Evolutionary conservation across 768 basidiomycete species (phyloP).

Genomic region (Boletus pseudo-olivaceus): DNA sequence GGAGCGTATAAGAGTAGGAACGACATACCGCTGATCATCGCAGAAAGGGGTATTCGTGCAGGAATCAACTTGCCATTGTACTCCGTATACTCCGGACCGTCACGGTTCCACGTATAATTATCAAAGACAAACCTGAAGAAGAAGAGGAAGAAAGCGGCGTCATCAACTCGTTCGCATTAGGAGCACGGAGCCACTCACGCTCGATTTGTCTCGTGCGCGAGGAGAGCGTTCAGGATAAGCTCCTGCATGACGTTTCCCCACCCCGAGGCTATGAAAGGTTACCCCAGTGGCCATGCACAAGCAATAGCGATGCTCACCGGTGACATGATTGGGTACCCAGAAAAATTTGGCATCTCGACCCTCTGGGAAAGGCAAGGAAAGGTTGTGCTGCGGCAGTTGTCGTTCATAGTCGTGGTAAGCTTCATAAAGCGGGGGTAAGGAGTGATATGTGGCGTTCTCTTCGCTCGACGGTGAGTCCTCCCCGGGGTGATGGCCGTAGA

Average conservation of each 20-base stretch:
- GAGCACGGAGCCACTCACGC: conserved; percentile 37
- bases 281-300: background rate
- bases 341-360: conserved; percentile 42
- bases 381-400: conserved; percentile 43
- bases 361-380: conserved; percentile 37
- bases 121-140: conserved; percentile 49
- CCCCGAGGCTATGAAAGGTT: conserved; percentile 40
- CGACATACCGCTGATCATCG: conserved; percentile 46
- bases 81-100: conserved; percentile 39
- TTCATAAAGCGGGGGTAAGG: conserved; percentile 44
- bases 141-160: background rate
- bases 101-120: conserved; percentile 53
- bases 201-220: conserved; percentile 45
- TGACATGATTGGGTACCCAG: conserved; percentile 48
- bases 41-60: conserved; percentile 51
- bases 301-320: conserved; percentile 25
- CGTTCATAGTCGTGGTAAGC: conserved; percentile 43
- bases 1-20: background rate
- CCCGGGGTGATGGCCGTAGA: conserved; percentile 3
- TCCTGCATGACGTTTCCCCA: conserved; percentile 67
- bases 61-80: conserved; percentile 52
- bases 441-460: background rate
- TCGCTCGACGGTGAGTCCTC: conserved; percentile 1
- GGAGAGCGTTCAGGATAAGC: conserved; percentile 47
- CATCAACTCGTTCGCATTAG: background rate